Percentiles rank a stretch among this genome's conserved stretches.
phyloP scores from a whole-genome alignment of 345 rosid genomes.

The Geranium brycei region DNA sequence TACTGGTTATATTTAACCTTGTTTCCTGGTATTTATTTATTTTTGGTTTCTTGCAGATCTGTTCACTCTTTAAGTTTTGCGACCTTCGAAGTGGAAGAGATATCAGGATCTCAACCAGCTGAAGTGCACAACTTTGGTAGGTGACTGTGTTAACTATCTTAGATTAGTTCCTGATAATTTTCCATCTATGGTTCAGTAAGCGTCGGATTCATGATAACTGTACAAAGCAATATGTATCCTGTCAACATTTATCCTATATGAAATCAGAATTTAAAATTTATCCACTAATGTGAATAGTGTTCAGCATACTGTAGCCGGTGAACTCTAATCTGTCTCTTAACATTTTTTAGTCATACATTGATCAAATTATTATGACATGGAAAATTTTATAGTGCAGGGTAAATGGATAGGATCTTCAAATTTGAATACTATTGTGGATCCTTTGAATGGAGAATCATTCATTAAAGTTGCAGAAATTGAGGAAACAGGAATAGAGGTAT shows the following conservation, averaged over 20 bases:
- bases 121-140: slow-evolving; percentile 79
- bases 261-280: too few relatives aligned
- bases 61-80: slow-evolving; percentile 70
- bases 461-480: slow-evolving; percentile 73
- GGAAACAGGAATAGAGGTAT: slow-evolving; percentile 63
- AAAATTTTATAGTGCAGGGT: slow-evolving; percentile 58
- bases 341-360: neutral
- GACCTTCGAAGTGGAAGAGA: slow-evolving; percentile 63
- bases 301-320: neutral
- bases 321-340: neutral
- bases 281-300: neutral
- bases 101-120: slow-evolving; percentile 79
- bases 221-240: too few relatives aligned
- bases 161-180: neutral
- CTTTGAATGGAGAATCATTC: slow-evolving; percentile 89
- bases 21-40: neutral
- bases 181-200: neutral
- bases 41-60: slow-evolving; percentile 28
- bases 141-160: slow-evolving; percentile 1
- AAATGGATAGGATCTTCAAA: slow-evolving; percentile 66
- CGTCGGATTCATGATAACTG: neutral
- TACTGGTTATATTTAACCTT: neutral
- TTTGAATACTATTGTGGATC: slow-evolving; percentile 61
- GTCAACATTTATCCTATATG: neutral
- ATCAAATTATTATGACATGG: slow-evolving; percentile 7